A percentile compares a stretch with the other conserved stretches of the same genome.
These are phyloP conservation scores for Arthrobotrys sinensis DNA, from an alignment of 2,329 filamentous ascomycete genomes.

Conservation along the genomic window DNA sequence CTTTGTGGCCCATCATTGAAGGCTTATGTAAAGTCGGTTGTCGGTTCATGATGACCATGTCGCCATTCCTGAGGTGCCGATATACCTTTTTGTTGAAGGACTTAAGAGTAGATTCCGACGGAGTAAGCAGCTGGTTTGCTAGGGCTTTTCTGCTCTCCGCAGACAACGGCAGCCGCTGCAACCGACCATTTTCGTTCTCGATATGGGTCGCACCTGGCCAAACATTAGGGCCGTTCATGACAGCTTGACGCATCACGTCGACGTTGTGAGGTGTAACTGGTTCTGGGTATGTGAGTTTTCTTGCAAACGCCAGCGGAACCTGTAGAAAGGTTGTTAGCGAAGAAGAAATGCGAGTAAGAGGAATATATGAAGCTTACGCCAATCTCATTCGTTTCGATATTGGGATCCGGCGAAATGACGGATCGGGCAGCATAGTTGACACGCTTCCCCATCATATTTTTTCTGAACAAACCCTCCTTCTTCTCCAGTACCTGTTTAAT, in stretches of 20 bases:
- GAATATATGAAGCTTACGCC: conserved; percentile 74
- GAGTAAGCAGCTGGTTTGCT: conserved; percentile 87
- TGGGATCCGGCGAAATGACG: conserved; percentile 98
- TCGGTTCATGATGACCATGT: conserved; percentile 98
- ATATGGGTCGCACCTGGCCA: conserved; percentile 96
- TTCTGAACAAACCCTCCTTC: conserved; percentile 97
- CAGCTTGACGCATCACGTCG: conserved; percentile 93
- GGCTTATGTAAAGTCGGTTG: conserved; percentile 98
- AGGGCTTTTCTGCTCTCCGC: conserved; percentile 86
- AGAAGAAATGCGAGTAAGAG: not conserved
- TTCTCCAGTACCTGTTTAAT: conserved; percentile 99
- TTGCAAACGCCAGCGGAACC: conserved; percentile 90
- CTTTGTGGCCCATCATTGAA: conserved; percentile 98
- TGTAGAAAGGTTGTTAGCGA: not conserved
- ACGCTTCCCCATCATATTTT: conserved; percentile 99
- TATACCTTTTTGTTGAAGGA: conserved; percentile 95
- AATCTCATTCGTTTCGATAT: conserved; percentile 99
- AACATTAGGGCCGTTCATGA: conserved; percentile 92
- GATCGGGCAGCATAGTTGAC: conserved; percentile 98
- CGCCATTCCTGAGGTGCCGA: conserved; percentile 93
- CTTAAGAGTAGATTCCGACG: conserved; percentile 80
- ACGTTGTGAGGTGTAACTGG: conserved; percentile 98
- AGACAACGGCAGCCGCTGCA: conserved; percentile 75
- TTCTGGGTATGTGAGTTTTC: conserved; percentile 95
- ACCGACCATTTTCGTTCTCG: conserved; percentile 92